phyloP scores from a whole-genome alignment of 495 filamentous ascomycete species.

The Aspergillus bertholletiae region DNA sequence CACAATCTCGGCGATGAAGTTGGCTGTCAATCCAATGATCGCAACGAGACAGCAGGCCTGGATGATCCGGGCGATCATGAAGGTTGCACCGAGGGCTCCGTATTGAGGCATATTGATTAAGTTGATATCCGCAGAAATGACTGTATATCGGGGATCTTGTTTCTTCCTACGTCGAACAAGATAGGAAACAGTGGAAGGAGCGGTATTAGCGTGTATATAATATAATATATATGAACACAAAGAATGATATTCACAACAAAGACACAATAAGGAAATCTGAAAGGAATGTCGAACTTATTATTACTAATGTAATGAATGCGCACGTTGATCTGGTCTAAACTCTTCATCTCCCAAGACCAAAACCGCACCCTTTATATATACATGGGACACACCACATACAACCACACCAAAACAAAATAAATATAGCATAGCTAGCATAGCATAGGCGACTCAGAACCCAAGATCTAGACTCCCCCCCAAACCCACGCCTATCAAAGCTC shows the following conservation, averaged over 20 bases:
- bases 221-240: no score
- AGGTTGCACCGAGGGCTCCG: constrained; percentile 76
- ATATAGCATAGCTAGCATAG: background rate
- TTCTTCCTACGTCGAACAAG: no score
- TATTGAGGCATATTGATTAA: constrained; percentile 35
- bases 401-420: background rate
- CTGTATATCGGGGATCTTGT: background rate
- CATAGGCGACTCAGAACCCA: background rate
- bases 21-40: constrained; percentile 76
- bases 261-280: background rate
- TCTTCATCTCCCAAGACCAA: background rate
- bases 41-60: constrained; percentile 70
- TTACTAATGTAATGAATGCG: background rate
- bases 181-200: no score
- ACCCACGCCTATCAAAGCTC: background rate
- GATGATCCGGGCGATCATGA: constrained; percentile 67
- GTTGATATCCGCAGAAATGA: background rate
- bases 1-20: constrained; percentile 81
- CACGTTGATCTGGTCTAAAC: background rate
- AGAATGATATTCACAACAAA: background rate
- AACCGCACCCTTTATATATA: background rate
- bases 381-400: background rate
- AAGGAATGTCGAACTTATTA: background rate
- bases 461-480: background rate
- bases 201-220: no score